phyloP scores from a whole-genome alignment of 768 basidiomycete genomes.

The Plicaturopsis crispa region DNA sequence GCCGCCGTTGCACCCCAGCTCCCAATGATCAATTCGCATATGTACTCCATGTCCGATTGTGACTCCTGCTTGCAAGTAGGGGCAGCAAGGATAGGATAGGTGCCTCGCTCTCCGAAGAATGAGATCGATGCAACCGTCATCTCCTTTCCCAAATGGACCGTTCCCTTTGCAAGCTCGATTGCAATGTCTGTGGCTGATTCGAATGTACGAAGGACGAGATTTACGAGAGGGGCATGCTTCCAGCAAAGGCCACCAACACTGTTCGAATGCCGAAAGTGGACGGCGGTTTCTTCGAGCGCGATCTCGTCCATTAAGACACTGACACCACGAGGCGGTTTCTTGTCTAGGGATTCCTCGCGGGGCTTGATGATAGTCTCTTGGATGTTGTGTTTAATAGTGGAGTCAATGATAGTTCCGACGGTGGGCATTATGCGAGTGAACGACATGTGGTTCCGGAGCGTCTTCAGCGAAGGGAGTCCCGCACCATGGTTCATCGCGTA shows the following conservation, averaged over 20 bases:
- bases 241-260: slow-evolving; percentile 9
- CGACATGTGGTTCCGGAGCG: not conserved
- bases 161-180: not conserved
- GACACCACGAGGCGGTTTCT: slow-evolving; percentile 5
- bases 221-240: slow-evolving; percentile 3
- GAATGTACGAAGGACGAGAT: not conserved
- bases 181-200: slow-evolving; percentile 3
- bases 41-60: not conserved
- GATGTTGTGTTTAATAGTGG: slow-evolving; percentile 8
- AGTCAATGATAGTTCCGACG: slow-evolving; percentile 1
- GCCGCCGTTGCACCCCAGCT: not conserved
- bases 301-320: slow-evolving; percentile 10
- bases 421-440: slow-evolving; percentile 7
- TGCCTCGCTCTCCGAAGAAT: slow-evolving; percentile 1
- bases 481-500: slow-evolving; percentile 9
- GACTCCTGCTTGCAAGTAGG: slow-evolving; percentile 9
- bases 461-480: slow-evolving; percentile 8
- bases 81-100: slow-evolving; percentile 7
- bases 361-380: slow-evolving; percentile 4
- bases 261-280: slow-evolving; percentile 5
- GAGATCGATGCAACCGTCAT: slow-evolving; percentile 6
- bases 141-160: slow-evolving; percentile 9
- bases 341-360: not conserved
- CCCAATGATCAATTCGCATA: not conserved
- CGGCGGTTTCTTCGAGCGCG: slow-evolving; percentile 5